Conservation (phyloP, 179 eudicot species). For the Carnegiea gigantea region DNA sequence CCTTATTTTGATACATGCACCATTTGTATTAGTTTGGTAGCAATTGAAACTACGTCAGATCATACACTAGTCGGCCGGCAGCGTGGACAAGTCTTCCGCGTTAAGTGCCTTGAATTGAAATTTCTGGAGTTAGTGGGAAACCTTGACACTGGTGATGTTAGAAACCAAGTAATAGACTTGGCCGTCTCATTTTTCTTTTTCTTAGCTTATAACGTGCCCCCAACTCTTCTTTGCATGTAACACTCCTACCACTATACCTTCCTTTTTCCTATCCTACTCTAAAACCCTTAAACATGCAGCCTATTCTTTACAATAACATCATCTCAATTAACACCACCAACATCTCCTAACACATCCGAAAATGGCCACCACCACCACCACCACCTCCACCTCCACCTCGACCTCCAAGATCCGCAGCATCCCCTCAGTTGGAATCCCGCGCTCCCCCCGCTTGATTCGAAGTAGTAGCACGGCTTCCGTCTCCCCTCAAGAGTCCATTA, state of each 20-base stretch:
- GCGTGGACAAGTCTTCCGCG: not conserved
- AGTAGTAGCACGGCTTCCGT: not conserved
- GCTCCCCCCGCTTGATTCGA: not conserved
- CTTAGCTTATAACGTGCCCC: conserved; percentile 25
- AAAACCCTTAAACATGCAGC: not conserved
- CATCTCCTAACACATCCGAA: conserved; percentile 9
- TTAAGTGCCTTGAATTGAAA: conserved; percentile 17
- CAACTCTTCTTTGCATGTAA: conserved; percentile 28
- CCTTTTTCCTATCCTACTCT: not conserved
- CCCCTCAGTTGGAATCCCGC: conserved; percentile 15
- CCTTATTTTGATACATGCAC: no score
- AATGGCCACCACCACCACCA: conserved; percentile 11
- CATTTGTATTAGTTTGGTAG: no score
- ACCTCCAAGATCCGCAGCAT: conserved; percentile 22
- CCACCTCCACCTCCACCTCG: conserved; percentile 20
- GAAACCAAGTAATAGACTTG: conserved; percentile 5
- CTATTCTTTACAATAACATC: not conserved
- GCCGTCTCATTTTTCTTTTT: conserved; percentile 23
- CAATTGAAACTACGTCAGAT: no score
- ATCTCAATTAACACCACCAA: not conserved
- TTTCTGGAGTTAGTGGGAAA: conserved; percentile 14
- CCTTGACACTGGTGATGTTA: conserved; percentile 17
- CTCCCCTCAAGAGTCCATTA: conserved; percentile 13
- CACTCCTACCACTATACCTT: conserved; percentile 27
- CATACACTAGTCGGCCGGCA: not conserved